Evolutionary conservation across 2,329 filamentous ascomycete species (phyloP).

Genomic region (Verticillium nubilum): DNA sequence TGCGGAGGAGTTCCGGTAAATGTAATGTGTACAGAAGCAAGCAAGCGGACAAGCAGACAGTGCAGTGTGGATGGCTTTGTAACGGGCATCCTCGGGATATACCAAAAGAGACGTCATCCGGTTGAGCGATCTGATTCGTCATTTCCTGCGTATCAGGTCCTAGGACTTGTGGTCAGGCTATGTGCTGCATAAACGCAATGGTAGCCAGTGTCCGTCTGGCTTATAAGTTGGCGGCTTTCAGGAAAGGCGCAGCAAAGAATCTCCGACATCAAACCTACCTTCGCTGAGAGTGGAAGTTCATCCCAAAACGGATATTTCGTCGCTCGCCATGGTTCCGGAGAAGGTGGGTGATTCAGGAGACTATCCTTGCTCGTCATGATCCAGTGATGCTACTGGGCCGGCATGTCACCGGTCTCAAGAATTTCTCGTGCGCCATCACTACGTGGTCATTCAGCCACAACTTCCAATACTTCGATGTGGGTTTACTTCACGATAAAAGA

Average conservation of each 20-base stretch:
- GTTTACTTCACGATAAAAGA: neutral
- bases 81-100: neutral
- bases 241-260: neutral
- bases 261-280: too few species aligned
- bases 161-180: too few species aligned
- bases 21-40: neutral
- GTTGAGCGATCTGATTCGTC: neutral
- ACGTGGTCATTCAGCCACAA: too few species aligned
- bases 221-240: neutral
- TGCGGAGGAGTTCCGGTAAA: neutral
- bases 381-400: neutral
- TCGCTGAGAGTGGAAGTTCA: too few species aligned
- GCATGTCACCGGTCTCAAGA: neutral
- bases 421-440: neutral
- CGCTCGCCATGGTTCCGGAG: neutral
- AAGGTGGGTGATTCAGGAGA: neutral
- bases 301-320: too few species aligned
- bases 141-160: too few species aligned
- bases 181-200: too few species aligned
- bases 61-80: neutral
- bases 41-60: neutral
- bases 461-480: neutral
- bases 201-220: too few species aligned
- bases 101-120: neutral
- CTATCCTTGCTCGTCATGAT: constrained; percentile 11